phyloP scores from a whole-genome alignment of 352 stramenopile genomes.

The Globisporangium uncinulatum region DNA sequence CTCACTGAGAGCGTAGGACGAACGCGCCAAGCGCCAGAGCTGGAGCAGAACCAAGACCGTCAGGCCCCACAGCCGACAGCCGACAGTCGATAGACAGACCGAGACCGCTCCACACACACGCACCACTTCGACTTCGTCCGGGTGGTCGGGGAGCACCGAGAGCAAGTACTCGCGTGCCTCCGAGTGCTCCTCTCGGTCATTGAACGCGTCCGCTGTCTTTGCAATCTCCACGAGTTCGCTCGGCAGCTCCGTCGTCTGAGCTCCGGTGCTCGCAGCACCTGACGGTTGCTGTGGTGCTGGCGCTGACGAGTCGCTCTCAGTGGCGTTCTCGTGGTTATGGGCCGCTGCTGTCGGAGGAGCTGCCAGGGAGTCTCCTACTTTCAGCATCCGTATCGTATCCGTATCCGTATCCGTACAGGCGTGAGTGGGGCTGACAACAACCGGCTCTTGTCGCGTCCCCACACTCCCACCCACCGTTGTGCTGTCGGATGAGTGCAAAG shows the following conservation, averaged over 20 bases:
- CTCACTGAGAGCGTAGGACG: slow-evolving; percentile 59
- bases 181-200: slow-evolving; percentile 35
- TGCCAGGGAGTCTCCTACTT: slow-evolving; percentile 8
- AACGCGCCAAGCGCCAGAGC: slow-evolving; percentile 57
- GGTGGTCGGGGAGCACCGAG: slow-evolving; percentile 25
- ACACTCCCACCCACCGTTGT: slow-evolving; percentile 20
- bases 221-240: slow-evolving; percentile 26
- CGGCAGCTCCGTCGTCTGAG: slow-evolving; percentile 15
- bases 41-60: slow-evolving; percentile 7
- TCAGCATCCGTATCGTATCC: background rate
- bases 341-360: background rate
- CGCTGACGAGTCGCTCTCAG: background rate
- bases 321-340: background rate
- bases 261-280: background rate
- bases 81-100: background rate
- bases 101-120: too few relatives aligned
- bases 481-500: slow-evolving; percentile 48
- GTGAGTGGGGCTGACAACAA: background rate
- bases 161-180: slow-evolving; percentile 40
- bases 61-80: too few relatives aligned
- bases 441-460: background rate
- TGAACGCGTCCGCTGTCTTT: slow-evolving; percentile 39
- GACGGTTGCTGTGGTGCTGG: background rate
- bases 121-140: slow-evolving; percentile 47
- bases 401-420: background rate